Percentiles rank a stretch among this genome's conserved stretches.
phyloP scores from a whole-genome alignment of 805 yeast genomes.

The Blastobotrys chiropterorum region DNA sequence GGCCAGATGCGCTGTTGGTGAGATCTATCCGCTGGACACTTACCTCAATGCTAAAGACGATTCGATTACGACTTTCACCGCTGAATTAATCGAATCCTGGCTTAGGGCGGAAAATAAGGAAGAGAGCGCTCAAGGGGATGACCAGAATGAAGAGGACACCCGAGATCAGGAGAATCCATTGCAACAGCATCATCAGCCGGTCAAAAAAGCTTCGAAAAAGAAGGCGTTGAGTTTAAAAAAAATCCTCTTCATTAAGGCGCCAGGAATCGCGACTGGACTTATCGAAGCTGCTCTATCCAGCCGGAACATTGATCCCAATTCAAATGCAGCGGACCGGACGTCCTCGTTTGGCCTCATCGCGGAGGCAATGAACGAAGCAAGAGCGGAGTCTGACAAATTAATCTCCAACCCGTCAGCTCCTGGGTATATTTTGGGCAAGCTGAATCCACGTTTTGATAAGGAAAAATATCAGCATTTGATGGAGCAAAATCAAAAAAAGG shows the following conservation, averaged over 20 bases:
- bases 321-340: constrained; percentile 25
- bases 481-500: not conserved
- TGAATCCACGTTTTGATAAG: constrained; percentile 44
- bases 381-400: constrained; percentile 37
- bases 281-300: constrained; percentile 51
- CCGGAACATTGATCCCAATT: constrained; percentile 42
- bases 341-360: constrained; percentile 31
- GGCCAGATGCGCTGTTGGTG: constrained; percentile 67
- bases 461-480: constrained; percentile 16
- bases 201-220: constrained; percentile 8
- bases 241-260: constrained; percentile 56
- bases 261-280: constrained; percentile 74
- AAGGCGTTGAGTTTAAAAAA: constrained; percentile 52
- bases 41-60: constrained; percentile 8
- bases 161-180: constrained; percentile 1
- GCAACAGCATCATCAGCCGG: not conserved
- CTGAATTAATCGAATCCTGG: constrained; percentile 10
- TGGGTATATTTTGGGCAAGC: constrained; percentile 62
- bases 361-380: constrained; percentile 43
- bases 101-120: constrained; percentile 1
- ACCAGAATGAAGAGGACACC: not conserved
- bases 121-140: not conserved
- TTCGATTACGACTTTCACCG: not conserved
- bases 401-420: constrained; percentile 30
- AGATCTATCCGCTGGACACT: constrained; percentile 40